Base-by-base conservation (phyloP, 768 basidiomycete genomes). In the Lyophyllum atratum region DNA sequence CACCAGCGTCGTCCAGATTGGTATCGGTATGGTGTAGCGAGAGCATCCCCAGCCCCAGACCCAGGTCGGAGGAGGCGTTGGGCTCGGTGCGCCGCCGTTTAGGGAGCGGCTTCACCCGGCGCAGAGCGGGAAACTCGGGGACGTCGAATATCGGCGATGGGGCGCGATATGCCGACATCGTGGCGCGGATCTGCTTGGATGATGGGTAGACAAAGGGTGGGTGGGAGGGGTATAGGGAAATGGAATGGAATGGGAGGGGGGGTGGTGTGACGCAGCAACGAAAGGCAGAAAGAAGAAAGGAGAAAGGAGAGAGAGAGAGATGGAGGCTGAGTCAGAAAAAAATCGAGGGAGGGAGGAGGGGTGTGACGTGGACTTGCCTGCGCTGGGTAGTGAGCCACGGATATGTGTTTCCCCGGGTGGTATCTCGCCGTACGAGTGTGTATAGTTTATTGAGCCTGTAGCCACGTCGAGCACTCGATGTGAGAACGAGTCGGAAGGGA, bases 71-170 rank as follows among this genome's bases (percentile, higher is more conserved):
- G 29, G 4, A 17, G 11, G 50, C 19, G 17, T 15, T 15, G 17
- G 14, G 15, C 8, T 24, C 34, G 24, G 82, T 86, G 58, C 86
- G 83, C 59, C 86, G 80, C 62, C 90, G 83, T 74, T 90, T 91
- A 25, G 91, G 90, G 40, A 91, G 79, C 39, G 91, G 90, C 68
- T 90, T 92, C 65, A 91, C 80, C 60, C 85, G 77, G 62, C 90
- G 80, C 51, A 85, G 73, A 37, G 81, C 70, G 42, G 83, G 82
- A 68, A 85, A 82, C 66, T 87, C 86, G 61, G 85, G 80, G 55
- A 79, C 74, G 72, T 88, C 87, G 75, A 86, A 85, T 61, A 83
- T 75, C 51, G 86, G 82, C 52, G 85, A 81, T 64, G 81, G 70
- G 24, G 11, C 56, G 46, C 28, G 39, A n/a, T 40, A 25, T 43